Conservation (phyloP, 805 yeast species). For the Grigorovia jiainica region DNA sequence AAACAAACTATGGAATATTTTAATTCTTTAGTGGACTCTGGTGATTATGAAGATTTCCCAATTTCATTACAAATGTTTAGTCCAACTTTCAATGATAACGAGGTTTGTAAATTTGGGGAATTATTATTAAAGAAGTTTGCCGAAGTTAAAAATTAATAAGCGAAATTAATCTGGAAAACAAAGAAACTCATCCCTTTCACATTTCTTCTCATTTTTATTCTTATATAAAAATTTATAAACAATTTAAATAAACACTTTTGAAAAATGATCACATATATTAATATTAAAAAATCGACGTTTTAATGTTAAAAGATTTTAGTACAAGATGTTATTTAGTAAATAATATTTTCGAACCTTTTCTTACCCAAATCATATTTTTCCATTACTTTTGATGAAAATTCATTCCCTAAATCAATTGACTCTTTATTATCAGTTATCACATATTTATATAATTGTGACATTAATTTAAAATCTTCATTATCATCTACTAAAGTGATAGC, state of each 20-base stretch:
- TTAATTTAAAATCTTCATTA: conserved; percentile 41
- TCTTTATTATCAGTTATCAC: conserved; percentile 29
- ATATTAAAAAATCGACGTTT: no score
- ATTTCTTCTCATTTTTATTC: no score
- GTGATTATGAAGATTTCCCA: conserved; percentile 9
- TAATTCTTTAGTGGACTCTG: conserved; percentile 7
- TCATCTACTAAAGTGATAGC: conserved; percentile 65
- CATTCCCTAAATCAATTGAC: conserved; percentile 12
- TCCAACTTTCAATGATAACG: conserved; percentile 10
- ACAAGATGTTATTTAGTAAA: background rate
- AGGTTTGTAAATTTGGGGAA: conserved; percentile 12
- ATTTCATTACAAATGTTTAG: conserved; percentile 11
- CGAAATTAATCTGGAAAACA: background rate
- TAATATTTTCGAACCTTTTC: conserved; percentile 7
- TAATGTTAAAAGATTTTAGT: no score
- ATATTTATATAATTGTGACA: conserved; percentile 32
- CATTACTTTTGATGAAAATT: conserved; percentile 5
- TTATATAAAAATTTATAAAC: background rate
- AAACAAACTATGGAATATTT: conserved; percentile 7
- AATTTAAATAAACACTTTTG: background rate
- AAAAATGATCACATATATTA: no score
- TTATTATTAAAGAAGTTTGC: background rate
- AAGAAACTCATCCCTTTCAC: no score
- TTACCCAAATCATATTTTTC: conserved; percentile 12
- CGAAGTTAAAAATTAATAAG: background rate